Evolutionary conservation across 345 rosid species (phyloP).

Genomic region (Rhizophora apiculata): DNA sequence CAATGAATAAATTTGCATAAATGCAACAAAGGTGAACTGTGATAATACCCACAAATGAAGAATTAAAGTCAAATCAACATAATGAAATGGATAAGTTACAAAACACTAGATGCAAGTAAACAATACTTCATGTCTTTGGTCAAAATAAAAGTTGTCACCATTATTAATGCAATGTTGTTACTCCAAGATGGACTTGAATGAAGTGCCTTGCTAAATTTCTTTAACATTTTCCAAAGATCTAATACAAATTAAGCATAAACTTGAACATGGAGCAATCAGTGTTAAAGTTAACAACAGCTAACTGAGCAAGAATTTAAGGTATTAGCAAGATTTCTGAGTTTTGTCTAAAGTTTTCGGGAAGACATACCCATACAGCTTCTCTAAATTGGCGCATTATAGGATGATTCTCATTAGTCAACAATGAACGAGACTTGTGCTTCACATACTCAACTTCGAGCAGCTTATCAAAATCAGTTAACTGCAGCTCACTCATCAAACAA

Average conservation of each 20-base stretch:
- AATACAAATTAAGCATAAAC: not conserved
- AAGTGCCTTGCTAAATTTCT: not conserved
- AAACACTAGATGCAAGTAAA: too few relatives aligned
- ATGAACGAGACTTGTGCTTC: constrained; percentile 44
- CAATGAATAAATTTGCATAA: too few relatives aligned
- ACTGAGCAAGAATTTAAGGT: too few relatives aligned
- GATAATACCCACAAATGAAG: too few relatives aligned
- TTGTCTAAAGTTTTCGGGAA: constrained; percentile 7
- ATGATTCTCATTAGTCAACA: constrained; percentile 44
- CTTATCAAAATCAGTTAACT: constrained; percentile 77
- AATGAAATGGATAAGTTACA: too few relatives aligned
- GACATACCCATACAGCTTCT: constrained; percentile 80
- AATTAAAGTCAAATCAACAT: too few relatives aligned
- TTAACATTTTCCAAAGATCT: not conserved
- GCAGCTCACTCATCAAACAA: constrained; percentile 27
- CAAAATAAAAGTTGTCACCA: too few relatives aligned
- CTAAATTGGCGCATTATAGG: constrained; percentile 62
- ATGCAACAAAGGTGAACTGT: too few relatives aligned
- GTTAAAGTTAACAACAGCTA: too few relatives aligned
- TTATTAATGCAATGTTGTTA: too few relatives aligned
- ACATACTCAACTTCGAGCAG: constrained; percentile 55
- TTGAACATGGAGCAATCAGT: too few relatives aligned
- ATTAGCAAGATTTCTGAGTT: not conserved
- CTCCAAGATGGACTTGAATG: not conserved
- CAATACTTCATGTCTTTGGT: too few relatives aligned